phyloP scores from a whole-genome alignment of 169 alveolate species.

The Plasmodium gonderi region DNA sequence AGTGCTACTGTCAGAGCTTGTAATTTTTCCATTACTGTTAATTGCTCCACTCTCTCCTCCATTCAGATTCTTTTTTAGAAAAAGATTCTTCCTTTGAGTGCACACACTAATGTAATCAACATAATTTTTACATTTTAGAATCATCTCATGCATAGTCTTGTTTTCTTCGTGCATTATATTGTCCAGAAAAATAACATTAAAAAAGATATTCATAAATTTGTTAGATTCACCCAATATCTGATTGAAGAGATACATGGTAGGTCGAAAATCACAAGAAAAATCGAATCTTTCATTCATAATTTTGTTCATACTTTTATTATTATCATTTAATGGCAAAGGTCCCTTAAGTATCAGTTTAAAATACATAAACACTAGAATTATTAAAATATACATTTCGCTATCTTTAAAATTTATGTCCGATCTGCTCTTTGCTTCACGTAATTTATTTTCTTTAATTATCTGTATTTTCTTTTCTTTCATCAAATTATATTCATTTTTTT shows the following conservation, averaged over 20 bases:
- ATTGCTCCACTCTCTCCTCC: background rate
- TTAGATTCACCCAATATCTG: conserved; percentile 68
- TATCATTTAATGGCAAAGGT: conserved; percentile 44
- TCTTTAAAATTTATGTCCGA: conserved; percentile 66
- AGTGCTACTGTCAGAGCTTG: background rate
- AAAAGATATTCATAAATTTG: conserved; percentile 36
- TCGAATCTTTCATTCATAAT: conserved; percentile 69
- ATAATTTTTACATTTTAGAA: conserved; percentile 23
- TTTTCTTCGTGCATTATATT: conserved; percentile 65
- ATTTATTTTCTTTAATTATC: conserved; percentile 44
- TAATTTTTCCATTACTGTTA: background rate
- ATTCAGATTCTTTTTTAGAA: background rate
- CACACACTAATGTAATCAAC: conserved; percentile 29
- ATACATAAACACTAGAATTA: conserved; percentile 59
- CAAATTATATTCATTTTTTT: conserved; percentile 41
- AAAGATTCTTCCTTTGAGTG: background rate
- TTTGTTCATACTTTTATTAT: conserved; percentile 31
- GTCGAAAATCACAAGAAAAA: conserved; percentile 56
- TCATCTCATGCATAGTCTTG: conserved; percentile 10
- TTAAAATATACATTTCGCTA: conserved; percentile 61
- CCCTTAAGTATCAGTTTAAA: conserved; percentile 65
- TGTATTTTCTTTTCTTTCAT: conserved; percentile 46
- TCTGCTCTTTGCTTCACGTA: conserved; percentile 36
- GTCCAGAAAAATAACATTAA: conserved; percentile 57
- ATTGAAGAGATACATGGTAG: conserved; percentile 66